phyloP scores from a whole-genome alignment of 1,139 yeast genomes.

The Candida glucosophila region DNA sequence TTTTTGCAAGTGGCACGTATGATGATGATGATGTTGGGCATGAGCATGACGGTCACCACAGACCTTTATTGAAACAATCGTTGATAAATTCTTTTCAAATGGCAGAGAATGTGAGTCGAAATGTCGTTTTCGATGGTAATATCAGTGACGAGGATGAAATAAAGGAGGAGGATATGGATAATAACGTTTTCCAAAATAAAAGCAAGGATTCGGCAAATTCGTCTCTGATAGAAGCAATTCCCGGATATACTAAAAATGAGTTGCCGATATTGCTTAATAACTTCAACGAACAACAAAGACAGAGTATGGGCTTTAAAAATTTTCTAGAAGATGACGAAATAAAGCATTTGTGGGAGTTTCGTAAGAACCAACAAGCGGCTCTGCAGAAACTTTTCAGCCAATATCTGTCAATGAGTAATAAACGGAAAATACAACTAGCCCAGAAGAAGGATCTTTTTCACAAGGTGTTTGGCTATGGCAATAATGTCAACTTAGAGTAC shows the following conservation, averaged over 20 bases:
- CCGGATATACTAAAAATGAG: constrained; percentile 35
- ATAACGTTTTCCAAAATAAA: no score
- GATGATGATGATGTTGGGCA: constrained; percentile 11
- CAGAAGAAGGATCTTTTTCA: constrained; percentile 34
- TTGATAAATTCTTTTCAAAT: constrained; percentile 42
- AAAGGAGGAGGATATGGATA: constrained; percentile 11
- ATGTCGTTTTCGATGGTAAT: constrained; percentile 31
- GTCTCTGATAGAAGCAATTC: constrained; percentile 20
- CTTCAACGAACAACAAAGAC: constrained; percentile 5
- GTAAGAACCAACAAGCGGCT: constrained; percentile 22
- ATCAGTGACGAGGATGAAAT: constrained; percentile 18
- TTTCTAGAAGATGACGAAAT: constrained; percentile 20
- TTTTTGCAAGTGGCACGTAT: constrained; percentile 16
- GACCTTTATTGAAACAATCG: constrained; percentile 23
- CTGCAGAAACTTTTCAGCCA: constrained; percentile 29
- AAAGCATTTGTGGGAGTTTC: constrained; percentile 21
- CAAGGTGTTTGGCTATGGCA: constrained; percentile 32
- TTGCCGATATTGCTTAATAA: constrained; percentile 13
- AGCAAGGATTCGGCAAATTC: constrained; percentile 5
- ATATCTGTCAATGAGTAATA: constrained; percentile 24
- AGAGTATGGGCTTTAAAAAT: constrained; percentile 3
- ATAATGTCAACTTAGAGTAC: constrained; percentile 31
- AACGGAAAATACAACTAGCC: constrained; percentile 32
- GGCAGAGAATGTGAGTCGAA: constrained; percentile 31
- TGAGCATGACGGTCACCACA: constrained; percentile 13